Base-by-base conservation (phyloP, 148 eudicot genomes). In the Vaccinium vitisidaea region DNA sequence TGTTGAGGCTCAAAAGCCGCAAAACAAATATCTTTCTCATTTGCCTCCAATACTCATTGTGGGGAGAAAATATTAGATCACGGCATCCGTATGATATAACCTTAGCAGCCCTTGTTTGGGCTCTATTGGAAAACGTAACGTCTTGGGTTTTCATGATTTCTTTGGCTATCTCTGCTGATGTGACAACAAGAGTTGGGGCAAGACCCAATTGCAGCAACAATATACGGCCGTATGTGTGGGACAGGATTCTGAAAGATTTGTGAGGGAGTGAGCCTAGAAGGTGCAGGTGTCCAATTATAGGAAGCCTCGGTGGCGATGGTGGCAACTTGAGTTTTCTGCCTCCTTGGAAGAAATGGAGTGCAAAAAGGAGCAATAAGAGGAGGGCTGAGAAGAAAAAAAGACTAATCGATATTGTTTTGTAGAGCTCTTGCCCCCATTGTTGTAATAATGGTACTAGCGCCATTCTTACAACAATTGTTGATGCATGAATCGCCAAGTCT, bases 271-370 rank as follows among this genome's bases (percentile, higher is more conserved):
- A 11, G 2, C 83, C 83, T 3, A 80, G 73, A 4, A 32, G 83
- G 53, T 61, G 73, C 8, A 59, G 7, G 73, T 80, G 71, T 3
- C 73, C 73, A 25, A 80, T 80, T 39, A 80, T 21, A 5, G 83
- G 83, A 15, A 80, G 83, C 73, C 48, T 46, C 1, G 83, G 83
- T 11, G 83, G 83, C 3, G 83, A 61, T 14, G 69, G 69, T 19
- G 69, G 69, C 69, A 63, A 63, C 23, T 63, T 63, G 27, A 63
- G 69, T n/a, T 63, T 63, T 9, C n/a, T 63, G 69, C 30, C 13
- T 13, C 19, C 9, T 18, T 6, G 55, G 67, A 63, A 63, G 69
- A 63, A 63, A 11, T 80, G 58, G 52, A 80, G 69, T 13, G 23
- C 0, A 21, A 80, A 8, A 5, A 80, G 25, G 69, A 80, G 69